Evolutionary conservation across 805 yeast species (phyloP).

Genomic region (Metschnikowia borealis): DNA sequence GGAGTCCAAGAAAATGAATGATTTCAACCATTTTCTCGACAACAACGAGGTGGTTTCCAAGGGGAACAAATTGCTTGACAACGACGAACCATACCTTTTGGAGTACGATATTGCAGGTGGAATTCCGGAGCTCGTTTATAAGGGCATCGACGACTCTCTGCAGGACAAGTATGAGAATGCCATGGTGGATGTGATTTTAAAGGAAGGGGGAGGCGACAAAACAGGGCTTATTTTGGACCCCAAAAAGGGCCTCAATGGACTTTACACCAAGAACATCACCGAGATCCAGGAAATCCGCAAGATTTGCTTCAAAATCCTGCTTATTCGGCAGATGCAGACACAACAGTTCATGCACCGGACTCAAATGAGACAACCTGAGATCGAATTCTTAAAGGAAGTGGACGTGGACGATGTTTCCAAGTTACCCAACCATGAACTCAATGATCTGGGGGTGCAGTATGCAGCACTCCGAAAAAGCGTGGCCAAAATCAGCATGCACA

Average conservation of each 20-base stretch:
- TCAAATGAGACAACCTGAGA: conserved; percentile 66
- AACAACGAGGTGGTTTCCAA: conserved; percentile 40
- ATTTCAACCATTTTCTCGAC: conserved; percentile 45
- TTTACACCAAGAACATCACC: conserved; percentile 61
- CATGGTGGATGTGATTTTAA: conserved; percentile 32
- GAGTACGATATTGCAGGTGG: conserved; percentile 87
- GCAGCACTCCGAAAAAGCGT: conserved; percentile 65
- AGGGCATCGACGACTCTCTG: conserved; percentile 45
- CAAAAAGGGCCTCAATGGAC: conserved; percentile 56
- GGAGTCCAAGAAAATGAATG: conserved; percentile 63
- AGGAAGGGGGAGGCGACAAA: conserved; percentile 16
- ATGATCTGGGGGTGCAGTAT: conserved; percentile 57
- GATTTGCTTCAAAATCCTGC: conserved; percentile 80
- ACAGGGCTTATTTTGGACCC: conserved; percentile 31
- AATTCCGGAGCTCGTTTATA: conserved; percentile 59
- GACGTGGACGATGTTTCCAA: conserved; percentile 85
- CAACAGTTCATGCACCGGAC: conserved; percentile 71
- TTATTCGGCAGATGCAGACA: conserved; percentile 87
- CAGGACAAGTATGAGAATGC: conserved; percentile 37
- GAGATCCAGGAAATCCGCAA: conserved; percentile 86
- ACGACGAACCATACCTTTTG: conserved; percentile 60
- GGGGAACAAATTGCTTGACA: conserved; percentile 44
- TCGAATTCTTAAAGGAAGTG: conserved; percentile 54
- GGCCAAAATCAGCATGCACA: conserved; percentile 80
- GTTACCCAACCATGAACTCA: conserved; percentile 61